phyloP scores from a whole-genome alignment of 768 basidiomycete genomes.

The Mycena haematopus region DNA sequence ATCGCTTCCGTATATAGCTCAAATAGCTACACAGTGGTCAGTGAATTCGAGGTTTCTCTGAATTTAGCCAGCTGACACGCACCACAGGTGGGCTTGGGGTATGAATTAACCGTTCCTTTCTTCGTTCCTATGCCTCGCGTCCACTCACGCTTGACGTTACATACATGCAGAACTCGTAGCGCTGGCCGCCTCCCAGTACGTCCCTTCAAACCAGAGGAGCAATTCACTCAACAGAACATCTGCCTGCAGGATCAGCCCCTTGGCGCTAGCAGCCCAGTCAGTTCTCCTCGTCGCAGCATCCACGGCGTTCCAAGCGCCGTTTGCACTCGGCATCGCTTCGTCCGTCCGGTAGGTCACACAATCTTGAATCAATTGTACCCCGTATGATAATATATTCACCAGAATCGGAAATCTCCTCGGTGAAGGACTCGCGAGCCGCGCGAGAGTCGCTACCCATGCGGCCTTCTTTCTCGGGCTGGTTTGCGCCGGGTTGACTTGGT shows the following conservation, averaged over 20 bases:
- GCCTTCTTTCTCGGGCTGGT: background rate
- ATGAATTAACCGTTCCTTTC: background rate
- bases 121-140: background rate
- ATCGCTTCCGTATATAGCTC: background rate
- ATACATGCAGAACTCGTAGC: background rate
- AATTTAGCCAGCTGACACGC: background rate
- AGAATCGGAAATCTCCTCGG: conserved; percentile 5
- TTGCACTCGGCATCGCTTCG: background rate
- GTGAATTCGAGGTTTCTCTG: too few relatives aligned
- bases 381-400: too few relatives aligned
- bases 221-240: background rate
- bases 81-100: conserved; percentile 1
- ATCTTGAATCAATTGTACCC: background rate
- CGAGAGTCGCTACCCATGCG: background rate
- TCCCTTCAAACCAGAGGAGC: background rate
- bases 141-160: background rate
- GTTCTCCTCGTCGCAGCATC: background rate
- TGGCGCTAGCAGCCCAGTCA: background rate
- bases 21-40: conserved; percentile 2
- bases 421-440: background rate
- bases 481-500: background rate
- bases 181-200: conserved; percentile 1
- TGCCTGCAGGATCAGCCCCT: background rate
- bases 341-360: background rate
- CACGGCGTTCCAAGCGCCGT: background rate